Evolutionary conservation across 345 rosid genomes (phyloP).

Genomic region (Angophora floribunda): DNA sequence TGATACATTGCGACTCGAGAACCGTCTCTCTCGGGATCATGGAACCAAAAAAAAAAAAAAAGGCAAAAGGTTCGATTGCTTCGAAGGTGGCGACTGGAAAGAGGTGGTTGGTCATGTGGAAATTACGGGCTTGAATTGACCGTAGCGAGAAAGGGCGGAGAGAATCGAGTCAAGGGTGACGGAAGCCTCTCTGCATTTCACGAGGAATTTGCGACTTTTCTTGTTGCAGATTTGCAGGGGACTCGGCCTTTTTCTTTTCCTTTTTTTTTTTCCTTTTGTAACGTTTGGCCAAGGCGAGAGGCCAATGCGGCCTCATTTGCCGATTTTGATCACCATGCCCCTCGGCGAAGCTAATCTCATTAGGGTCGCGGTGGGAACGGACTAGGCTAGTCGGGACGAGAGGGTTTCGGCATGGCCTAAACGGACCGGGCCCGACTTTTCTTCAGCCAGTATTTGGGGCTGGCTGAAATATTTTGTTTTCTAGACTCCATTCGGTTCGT

Average conservation of each 20-base stretch:
- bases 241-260: neutral
- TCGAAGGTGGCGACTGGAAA: neutral
- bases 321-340: neutral
- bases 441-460: too few species aligned
- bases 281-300: neutral
- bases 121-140: neutral
- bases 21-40: neutral
- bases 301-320: neutral
- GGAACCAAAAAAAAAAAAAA: neutral
- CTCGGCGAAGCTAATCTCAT: neutral
- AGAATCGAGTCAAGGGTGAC: neutral
- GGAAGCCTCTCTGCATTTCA: neutral
- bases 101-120: neutral
- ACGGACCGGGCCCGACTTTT: too few species aligned
- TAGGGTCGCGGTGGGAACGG: neutral
- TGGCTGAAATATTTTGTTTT: too few species aligned
- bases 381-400: neutral
- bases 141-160: neutral
- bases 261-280: neutral
- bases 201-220: neutral
- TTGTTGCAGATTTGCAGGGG: neutral
- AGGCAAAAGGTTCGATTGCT: too few species aligned
- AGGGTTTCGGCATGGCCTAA: neutral
- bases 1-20: neutral
- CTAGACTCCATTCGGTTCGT: too few species aligned